Evolutionary conservation across 148 eudicot genomes (phyloP).

Genomic region (Talinum fruticosum): DNA sequence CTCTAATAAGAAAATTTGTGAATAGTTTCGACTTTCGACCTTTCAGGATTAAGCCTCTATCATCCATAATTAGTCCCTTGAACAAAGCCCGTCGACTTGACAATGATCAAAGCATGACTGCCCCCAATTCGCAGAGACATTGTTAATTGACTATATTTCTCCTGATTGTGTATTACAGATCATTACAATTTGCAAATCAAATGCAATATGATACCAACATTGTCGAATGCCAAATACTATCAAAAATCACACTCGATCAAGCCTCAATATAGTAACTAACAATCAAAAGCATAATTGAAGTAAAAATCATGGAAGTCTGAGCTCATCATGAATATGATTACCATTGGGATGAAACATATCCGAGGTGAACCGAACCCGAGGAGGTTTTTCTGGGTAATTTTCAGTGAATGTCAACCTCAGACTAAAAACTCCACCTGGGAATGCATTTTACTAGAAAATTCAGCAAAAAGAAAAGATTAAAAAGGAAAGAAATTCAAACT

Average conservation of each 20-base stretch:
- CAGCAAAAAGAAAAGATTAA: not conserved
- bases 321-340: not conserved
- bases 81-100: conserved; percentile 13
- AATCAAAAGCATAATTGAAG: not conserved
- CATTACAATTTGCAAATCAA: not conserved
- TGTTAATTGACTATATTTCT: not conserved
- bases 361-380: conserved; percentile 36
- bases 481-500: not conserved
- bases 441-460: not conserved
- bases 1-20: not conserved
- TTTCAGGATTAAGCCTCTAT: not conserved
- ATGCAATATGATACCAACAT: not conserved
- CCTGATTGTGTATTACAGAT: not conserved
- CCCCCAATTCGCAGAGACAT: not conserved
- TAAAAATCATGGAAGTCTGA: not conserved
- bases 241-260: too few relatives aligned
- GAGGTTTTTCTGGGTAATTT: conserved; percentile 36
- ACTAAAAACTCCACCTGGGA: conserved; percentile 35
- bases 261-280: not conserved
- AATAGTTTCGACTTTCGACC: not conserved
- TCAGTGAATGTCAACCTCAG: conserved; percentile 33
- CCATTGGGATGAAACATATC: conserved; percentile 39
- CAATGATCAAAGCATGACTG: not conserved
- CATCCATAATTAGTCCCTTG: not conserved
- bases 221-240: not conserved